phyloP scores from a whole-genome alignment of 345 rosid genomes.

The Acer saccharum region DNA sequence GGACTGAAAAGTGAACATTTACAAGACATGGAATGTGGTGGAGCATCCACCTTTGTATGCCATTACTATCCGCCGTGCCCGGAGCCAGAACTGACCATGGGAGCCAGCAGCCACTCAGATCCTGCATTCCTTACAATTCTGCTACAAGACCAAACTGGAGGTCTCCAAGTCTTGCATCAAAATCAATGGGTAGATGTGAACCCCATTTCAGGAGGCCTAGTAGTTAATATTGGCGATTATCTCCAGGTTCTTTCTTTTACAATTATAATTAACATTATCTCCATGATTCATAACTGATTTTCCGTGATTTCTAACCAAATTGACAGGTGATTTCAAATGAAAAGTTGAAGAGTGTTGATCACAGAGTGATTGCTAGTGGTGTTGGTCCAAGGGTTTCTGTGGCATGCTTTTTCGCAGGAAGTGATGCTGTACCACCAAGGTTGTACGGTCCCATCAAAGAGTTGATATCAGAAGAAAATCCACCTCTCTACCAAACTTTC shows the following conservation, averaged over 20 bases:
- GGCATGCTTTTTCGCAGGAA: conserved; percentile 33
- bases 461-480: conserved; percentile 31
- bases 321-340: conserved; percentile 50
- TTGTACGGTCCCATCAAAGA: conserved; percentile 34
- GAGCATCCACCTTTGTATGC: not conserved
- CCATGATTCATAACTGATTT: too few relatives aligned
- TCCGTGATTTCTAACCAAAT: not conserved
- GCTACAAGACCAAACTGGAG: conserved; percentile 5
- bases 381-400: conserved; percentile 43
- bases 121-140: conserved; percentile 12
- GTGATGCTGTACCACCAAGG: conserved; percentile 8
- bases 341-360: conserved; percentile 45
- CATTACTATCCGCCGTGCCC: conserved; percentile 1
- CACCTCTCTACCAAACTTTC: not conserved
- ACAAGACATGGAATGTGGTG: not conserved
- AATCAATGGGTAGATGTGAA: conserved; percentile 21
- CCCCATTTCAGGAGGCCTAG: conserved; percentile 11
- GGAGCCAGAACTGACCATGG: not conserved
- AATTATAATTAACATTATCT: too few relatives aligned
- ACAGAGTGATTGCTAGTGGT: conserved; percentile 41
- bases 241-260: not conserved
- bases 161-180: conserved; percentile 18
- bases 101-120: conserved; percentile 13
- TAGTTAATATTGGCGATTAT: conserved; percentile 10
- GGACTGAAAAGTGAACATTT: too few relatives aligned